phyloP scores from a whole-genome alignment of 805 yeast species.

The Saccharomycopsis sp. region DNA sequence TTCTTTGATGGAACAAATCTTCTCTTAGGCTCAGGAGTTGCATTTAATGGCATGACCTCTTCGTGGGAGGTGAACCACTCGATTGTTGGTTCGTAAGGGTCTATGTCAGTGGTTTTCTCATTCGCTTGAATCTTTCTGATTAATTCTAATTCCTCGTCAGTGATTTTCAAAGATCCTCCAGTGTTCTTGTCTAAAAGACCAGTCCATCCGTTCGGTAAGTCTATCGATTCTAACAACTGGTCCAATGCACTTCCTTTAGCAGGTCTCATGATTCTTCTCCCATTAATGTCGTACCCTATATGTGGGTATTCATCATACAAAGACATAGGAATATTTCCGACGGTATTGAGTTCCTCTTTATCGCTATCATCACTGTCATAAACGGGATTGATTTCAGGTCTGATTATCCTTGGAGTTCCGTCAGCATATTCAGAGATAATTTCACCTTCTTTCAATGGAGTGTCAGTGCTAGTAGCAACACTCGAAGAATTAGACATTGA shows the following conservation, averaged over 20 bases:
- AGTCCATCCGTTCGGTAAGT: slow-evolving; percentile 98
- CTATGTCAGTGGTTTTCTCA: slow-evolving; percentile 74
- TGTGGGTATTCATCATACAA: slow-evolving; percentile 98
- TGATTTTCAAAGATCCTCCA: slow-evolving; percentile 75
- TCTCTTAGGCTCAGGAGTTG: slow-evolving; percentile 95
- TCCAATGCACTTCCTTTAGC: slow-evolving; percentile 95
- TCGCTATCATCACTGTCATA: slow-evolving; percentile 89
- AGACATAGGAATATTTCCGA: slow-evolving; percentile 87
- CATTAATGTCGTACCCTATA: slow-evolving; percentile 93
- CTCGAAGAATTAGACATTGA: slow-evolving; percentile 37
- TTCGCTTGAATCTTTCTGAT: slow-evolving; percentile 80
- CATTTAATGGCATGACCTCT: slow-evolving; percentile 86
- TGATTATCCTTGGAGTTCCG: slow-evolving; percentile 69
- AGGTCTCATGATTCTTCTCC: slow-evolving; percentile 97
- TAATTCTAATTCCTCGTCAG: slow-evolving; percentile 82
- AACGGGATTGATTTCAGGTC: slow-evolving; percentile 90
- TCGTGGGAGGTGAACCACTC: slow-evolving; percentile 90
- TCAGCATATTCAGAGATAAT: slow-evolving; percentile 40
- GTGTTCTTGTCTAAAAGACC: slow-evolving; percentile 88
- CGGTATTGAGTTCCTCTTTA: slow-evolving; percentile 71
- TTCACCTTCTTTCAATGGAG: slow-evolving; percentile 18
- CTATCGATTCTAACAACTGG: slow-evolving; percentile 80
- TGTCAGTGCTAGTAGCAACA: slow-evolving; percentile 30
- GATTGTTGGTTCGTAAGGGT: slow-evolving; percentile 89
- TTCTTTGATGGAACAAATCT: slow-evolving; percentile 94